phyloP scores from a whole-genome alignment of 192 early-diverging fungal genomes.

The Powellomyces hirtus region DNA sequence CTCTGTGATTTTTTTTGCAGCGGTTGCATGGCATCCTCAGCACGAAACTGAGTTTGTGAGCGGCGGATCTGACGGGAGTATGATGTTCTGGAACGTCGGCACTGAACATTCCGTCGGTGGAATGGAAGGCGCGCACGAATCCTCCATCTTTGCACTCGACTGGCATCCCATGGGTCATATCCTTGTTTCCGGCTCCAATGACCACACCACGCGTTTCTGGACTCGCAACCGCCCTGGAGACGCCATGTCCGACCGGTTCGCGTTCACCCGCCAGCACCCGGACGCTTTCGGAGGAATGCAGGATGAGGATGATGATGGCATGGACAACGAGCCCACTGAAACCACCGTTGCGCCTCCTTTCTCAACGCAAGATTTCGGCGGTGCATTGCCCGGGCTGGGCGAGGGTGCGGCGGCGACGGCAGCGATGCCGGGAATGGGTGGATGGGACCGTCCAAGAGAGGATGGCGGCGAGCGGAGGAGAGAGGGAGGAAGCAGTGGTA shows the following conservation, averaged over 20 bases:
- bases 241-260: slow-evolving; percentile 46
- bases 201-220: slow-evolving; percentile 96
- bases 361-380: background rate
- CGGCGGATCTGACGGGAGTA: slow-evolving; percentile 86
- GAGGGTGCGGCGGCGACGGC: too few relatives aligned
- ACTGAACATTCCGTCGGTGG: slow-evolving; percentile 41
- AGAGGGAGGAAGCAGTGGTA: background rate
- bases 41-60: slow-evolving; percentile 88
- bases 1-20: slow-evolving; percentile 35
- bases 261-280: background rate
- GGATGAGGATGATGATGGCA: background rate
- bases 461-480: background rate
- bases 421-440: background rate
- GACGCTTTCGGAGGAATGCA: background rate
- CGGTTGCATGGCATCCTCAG: slow-evolving; percentile 92
- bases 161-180: slow-evolving; percentile 98
- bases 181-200: slow-evolving; percentile 90
- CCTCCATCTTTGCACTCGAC: slow-evolving; percentile 90
- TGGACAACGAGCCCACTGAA: background rate
- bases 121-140: slow-evolving; percentile 82
- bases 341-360: background rate
- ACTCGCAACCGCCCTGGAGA: slow-evolving; percentile 86
- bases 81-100: slow-evolving; percentile 86
- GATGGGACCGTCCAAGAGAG: background rate
- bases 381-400: slow-evolving; percentile 16